These are phyloP conservation scores for Tranzscheliella williamsii DNA, from an alignment of 1,284 basidiomycete species.

Conservation along the genomic window DNA sequence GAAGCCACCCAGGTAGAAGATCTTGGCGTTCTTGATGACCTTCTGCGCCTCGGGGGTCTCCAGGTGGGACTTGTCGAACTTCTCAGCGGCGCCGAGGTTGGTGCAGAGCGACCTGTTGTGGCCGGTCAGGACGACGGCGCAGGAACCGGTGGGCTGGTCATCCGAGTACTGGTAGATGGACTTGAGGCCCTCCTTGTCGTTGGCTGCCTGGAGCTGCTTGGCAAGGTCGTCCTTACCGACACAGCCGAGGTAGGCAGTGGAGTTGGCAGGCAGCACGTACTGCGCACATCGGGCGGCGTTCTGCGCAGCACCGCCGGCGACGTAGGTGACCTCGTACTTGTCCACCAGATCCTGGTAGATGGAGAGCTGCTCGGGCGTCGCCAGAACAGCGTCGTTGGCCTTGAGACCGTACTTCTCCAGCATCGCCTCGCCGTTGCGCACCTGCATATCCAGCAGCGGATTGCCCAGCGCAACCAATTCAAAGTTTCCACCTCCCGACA, in stretches of 20 bases:
- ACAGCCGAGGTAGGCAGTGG: conserved; percentile 91
- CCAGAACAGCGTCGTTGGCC: conserved; percentile 94
- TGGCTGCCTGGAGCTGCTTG: conserved; percentile 85
- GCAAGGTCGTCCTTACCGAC: conserved; percentile 92
- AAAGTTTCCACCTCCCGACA: conserved; percentile 48
- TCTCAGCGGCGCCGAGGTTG: conserved; percentile 84
- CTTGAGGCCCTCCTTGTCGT: conserved; percentile 87
- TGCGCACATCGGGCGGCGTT: conserved; percentile 95
- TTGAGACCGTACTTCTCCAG: conserved; percentile 90
- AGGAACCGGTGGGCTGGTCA: conserved; percentile 89
- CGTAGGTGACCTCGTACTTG: conserved; percentile 80
- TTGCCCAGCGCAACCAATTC: conserved; percentile 60
- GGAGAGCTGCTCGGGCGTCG: conserved; percentile 78
- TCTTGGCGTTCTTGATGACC: conserved; percentile 77
- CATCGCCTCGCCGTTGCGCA: conserved; percentile 73
- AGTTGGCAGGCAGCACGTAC: conserved; percentile 70
- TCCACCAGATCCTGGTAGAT: conserved; percentile 82
- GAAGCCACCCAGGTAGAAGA: conserved; percentile 94
- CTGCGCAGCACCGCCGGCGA: conserved; percentile 95
- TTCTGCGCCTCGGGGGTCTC: conserved; percentile 75
- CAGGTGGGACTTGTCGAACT: conserved; percentile 80
- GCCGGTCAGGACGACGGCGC: conserved; percentile 91
- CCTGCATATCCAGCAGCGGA: conserved; percentile 63
- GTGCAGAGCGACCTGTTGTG: conserved; percentile 94
- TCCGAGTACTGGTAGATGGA: conserved; percentile 86